These are phyloP conservation scores for Spergularia marina DNA, from an alignment of 148 eudicot species.

Conservation along the genomic window DNA sequence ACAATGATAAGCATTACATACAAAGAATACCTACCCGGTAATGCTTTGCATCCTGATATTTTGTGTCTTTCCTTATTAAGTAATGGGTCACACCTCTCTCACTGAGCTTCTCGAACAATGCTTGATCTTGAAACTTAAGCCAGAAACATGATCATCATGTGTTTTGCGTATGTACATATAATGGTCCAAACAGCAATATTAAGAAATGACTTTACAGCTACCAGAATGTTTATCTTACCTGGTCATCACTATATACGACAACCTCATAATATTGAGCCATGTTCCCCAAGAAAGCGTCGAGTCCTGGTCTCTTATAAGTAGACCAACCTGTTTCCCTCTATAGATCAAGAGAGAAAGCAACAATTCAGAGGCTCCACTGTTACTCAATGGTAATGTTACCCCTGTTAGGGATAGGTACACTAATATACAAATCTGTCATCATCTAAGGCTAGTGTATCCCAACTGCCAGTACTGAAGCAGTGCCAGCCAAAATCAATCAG, in stretches of 20 bases:
- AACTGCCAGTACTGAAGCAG: not conserved
- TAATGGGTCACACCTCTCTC: slow-evolving; percentile 45
- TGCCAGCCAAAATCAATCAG: not conserved
- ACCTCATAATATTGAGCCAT: slow-evolving; percentile 61
- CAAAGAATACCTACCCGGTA: slow-evolving; percentile 49
- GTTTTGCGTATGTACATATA: not conserved
- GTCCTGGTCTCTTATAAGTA: slow-evolving; percentile 81
- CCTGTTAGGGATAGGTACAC: not conserved
- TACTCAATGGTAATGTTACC: not conserved
- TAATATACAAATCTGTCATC: not conserved
- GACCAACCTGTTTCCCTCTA: slow-evolving; percentile 86
- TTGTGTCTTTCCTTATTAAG: slow-evolving; percentile 55
- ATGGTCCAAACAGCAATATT: not conserved
- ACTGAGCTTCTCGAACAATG: slow-evolving; percentile 37
- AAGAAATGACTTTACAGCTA: not conserved
- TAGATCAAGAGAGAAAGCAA: slow-evolving; percentile 7
- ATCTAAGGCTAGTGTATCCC: not conserved
- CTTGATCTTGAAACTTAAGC: slow-evolving; percentile 50
- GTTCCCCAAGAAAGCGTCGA: slow-evolving; percentile 70
- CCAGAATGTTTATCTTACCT: slow-evolving; percentile 36
- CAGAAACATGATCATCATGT: slow-evolving; percentile 16
- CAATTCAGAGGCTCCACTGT: slow-evolving; percentile 6
- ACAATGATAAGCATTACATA: not conserved
- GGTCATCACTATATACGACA: slow-evolving; percentile 59
- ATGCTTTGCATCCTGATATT: slow-evolving; percentile 72